Evolutionary conservation across 2,329 filamentous ascomycete species (phyloP), one percentile per base, ranked within the genome.

Genomic region (Madurella mycetomatis): DNA sequence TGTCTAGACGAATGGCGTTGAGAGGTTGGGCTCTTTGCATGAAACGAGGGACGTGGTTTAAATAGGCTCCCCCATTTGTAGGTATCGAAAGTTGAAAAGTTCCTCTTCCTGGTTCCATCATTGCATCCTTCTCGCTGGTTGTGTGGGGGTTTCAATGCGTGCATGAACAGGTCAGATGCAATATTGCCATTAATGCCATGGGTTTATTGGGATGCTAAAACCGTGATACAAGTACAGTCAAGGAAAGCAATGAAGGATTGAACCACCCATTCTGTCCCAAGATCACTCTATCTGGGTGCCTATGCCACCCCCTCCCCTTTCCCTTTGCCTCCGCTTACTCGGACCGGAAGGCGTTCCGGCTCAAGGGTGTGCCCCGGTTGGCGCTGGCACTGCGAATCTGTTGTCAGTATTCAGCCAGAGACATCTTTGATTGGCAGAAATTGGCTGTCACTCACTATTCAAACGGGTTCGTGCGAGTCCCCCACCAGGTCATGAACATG

Each of bases 401-500:
- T 46, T 16, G 48, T 62, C 47, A 60, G 56, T 16, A 49, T 49
- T 13, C 3, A 12, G 34, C 11, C 9, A 39, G 37, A 4, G 9
- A 44, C 11, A 32, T 17, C 11, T 30, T 12, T 37, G 34, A 37
- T 7, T 32, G 32, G 32, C 13, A 32, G 8, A 53, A 31, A 12
- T 11, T 18, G 13, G 16, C 30, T 8, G 15, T 41, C 41, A 57
- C 60, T 65, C 53, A 68, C 80, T 87, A 92, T 69, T 91, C 84
- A 73, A 96, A 95, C 57, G 90, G 90, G 79, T 91, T 92, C 76
- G 90, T 94, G 70, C 88, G 87, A 68, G 92, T 96, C 68, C 92
- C 92, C 92, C 92, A 97, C 88, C 90, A 97, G 70, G 90, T 96
- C 66, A 97, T 80, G 83, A 97, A 90, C 67, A 96, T 72, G 60